Base-by-base conservation (phyloP, 1,284 basidiomycete species). In the Xanthoconium separans region DNA sequence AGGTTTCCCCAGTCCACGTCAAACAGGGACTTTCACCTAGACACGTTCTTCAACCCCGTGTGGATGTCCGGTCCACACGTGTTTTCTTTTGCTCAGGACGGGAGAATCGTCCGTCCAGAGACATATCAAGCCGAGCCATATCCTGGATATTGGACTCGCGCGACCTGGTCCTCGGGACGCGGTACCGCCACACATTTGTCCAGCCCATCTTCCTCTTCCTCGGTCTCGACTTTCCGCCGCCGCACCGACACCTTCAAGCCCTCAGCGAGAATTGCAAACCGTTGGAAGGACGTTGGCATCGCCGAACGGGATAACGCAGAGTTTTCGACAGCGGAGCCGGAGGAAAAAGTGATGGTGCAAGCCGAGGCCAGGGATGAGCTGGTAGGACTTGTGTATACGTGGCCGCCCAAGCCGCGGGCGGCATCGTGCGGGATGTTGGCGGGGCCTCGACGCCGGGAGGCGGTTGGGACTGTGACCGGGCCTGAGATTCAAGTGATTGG, bases 271-370 rank as follows among this genome's bases (percentile, higher is more conserved):
- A 8, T 22, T 9, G 46, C 55, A 34, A 70, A 69, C 44, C 54
- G 53, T 6, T 70, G 69, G 66, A 70, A 70, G 59, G 65, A 62
- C 11, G 55, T 69, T 6, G 56, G 60, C 11, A 57, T 71, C 29
- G 66, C 54, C 1, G 66, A 71, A 20, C 56, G 54, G 2, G 69
- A 69, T 29, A 61, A 66, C 6, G 63, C 50, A 0, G 64, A 67
- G 39, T 63, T 65, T 16, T 50, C 37, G 18, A 58, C 46, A 3
- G 46, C 45, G 33, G 24, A 18, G 40, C 27, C 31, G 0, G 30
- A 43, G 22, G 36, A 10, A 24, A 9, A n/a, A 33, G 30, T 24
- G 9, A 40, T 36, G 24, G 40, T 29, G 11, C 13, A 6, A 9
- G 40, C 45, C 2, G 65, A 60, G 33, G 44, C 44, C 36, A 56